Conservation (phyloP, 805 yeast species). For the Monosporozyma yasuniensis region DNA sequence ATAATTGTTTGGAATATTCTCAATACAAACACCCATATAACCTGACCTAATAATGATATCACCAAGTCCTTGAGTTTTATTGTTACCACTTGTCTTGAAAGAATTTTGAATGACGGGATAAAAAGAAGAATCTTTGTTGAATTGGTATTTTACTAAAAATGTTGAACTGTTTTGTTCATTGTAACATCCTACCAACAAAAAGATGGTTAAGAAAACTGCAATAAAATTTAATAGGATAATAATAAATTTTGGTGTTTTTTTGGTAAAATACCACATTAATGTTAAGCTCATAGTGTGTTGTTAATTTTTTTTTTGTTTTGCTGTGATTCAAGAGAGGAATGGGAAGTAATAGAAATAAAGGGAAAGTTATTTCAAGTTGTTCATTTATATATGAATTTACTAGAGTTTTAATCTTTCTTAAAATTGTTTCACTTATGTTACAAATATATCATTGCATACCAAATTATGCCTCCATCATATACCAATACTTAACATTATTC, state of each 20-base stretch:
- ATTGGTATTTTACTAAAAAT: slow-evolving; percentile 40
- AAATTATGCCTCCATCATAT: neutral
- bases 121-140: slow-evolving; percentile 39
- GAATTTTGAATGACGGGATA: slow-evolving; percentile 34
- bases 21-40: slow-evolving; percentile 49
- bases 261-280: slow-evolving; percentile 10
- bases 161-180: slow-evolving; percentile 39
- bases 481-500: neutral
- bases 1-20: slow-evolving; percentile 23
- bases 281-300: slow-evolving; percentile 2
- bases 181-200: slow-evolving; percentile 49
- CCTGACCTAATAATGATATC: slow-evolving; percentile 42
- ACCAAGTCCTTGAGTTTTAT: slow-evolving; percentile 29
- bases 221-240: slow-evolving; percentile 38
- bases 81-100: slow-evolving; percentile 21
- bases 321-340: neutral
- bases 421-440: neutral
- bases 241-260: slow-evolving; percentile 36
- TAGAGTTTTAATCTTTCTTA: neutral
- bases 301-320: neutral
- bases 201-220: slow-evolving; percentile 42
- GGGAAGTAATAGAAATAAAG: neutral
- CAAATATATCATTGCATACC: neutral
- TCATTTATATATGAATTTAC: neutral
- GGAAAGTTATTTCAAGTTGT: neutral